Percentiles rank a stretch among this genome's conserved stretches.
These are phyloP conservation scores for Cercospora berteroae DNA, from an alignment of 2,329 filamentous ascomycete species.

Conservation along the genomic window DNA sequence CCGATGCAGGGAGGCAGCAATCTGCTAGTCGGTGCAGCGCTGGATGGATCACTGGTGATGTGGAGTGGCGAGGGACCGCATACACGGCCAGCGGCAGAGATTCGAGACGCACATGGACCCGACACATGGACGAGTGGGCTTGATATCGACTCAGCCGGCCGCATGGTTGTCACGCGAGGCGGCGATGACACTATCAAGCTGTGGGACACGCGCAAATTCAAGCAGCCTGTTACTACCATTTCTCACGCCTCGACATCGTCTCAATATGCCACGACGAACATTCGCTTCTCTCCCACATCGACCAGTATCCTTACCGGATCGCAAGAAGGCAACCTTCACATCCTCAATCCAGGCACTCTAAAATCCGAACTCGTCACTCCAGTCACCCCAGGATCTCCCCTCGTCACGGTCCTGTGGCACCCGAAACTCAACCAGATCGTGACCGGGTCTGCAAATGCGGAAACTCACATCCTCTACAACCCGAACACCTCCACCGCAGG, in stretches of 20 bases:
- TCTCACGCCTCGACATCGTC: constrained; percentile 78
- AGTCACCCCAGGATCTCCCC: constrained; percentile 77
- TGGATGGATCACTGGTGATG: constrained; percentile 89
- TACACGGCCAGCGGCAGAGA: constrained; percentile 75
- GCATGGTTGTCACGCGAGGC: constrained; percentile 85
- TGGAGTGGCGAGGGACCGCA: constrained; percentile 88
- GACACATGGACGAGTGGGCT: constrained; percentile 90
- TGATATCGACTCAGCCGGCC: constrained; percentile 85
- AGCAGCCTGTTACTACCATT: constrained; percentile 76
- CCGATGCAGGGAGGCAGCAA: constrained; percentile 74
- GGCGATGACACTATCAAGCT: constrained; percentile 92
- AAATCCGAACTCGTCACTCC: constrained; percentile 80
- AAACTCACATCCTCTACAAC: constrained; percentile 87
- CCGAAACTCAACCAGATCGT: constrained; percentile 93
- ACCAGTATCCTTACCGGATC: constrained; percentile 88
- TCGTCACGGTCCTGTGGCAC: constrained; percentile 89
- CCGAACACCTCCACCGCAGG: constrained; percentile 78
- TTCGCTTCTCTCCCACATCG: constrained; percentile 81
- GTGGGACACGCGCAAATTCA: constrained; percentile 97
- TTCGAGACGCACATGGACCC: constrained; percentile 75
- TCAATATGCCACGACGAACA: constrained; percentile 80
- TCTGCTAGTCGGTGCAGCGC: constrained; percentile 74
- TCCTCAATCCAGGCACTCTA: constrained; percentile 89
- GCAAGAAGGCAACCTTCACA: constrained; percentile 78
- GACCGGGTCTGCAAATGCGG: constrained; percentile 86